phyloP scores from a whole-genome alignment of 164 flowering plant genomes.

The Vitis rupestris region DNA sequence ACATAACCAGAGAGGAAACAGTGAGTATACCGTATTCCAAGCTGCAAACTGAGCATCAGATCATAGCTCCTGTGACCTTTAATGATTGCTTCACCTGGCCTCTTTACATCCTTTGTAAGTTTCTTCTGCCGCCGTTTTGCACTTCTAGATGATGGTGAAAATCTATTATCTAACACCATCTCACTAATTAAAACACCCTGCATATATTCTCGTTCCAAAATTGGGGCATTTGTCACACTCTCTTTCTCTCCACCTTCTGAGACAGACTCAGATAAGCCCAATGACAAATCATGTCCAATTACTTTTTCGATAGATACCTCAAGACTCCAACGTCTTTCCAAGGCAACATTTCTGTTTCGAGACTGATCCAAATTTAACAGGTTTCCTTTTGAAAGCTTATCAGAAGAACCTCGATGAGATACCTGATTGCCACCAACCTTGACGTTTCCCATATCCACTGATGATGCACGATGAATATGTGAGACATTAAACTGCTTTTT shows the following conservation, averaged over 20 bases:
- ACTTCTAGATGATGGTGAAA: constrained; percentile 64
- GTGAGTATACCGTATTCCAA: constrained; percentile 79
- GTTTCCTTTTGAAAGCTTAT: constrained; percentile 54
- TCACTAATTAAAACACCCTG: constrained; percentile 97
- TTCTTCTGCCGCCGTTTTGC: constrained; percentile 67
- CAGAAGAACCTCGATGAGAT: constrained; percentile 46
- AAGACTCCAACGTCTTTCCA: constrained; percentile 96
- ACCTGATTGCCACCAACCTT: constrained; percentile 46
- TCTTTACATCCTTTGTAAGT: constrained; percentile 74
- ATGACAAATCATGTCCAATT: constrained; percentile 57
- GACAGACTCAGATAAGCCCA: constrained; percentile 43
- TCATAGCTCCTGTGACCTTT: constrained; percentile 99
- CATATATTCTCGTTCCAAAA: constrained; percentile 89
- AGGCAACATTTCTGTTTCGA: constrained; percentile 50
- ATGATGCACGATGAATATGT: constrained; percentile 61
- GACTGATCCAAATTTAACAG: constrained; percentile 61
- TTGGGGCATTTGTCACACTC: constrained; percentile 46
- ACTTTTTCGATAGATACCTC: constrained; percentile 90
- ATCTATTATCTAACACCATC: constrained; percentile 59
- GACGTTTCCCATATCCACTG: constrained; percentile 60
- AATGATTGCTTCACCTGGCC: constrained; percentile 87
- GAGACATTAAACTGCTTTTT: constrained; percentile 55
- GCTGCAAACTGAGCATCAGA: constrained; percentile 96
- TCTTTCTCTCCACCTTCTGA: constrained; percentile 44
- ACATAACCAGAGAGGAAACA: not conserved